A percentile compares a stretch with the other conserved stretches of the same genome.
These are phyloP conservation scores for Sporothrix protearum DNA, from an alignment of 2,329 filamentous ascomycete species.

Conservation along the genomic window DNA sequence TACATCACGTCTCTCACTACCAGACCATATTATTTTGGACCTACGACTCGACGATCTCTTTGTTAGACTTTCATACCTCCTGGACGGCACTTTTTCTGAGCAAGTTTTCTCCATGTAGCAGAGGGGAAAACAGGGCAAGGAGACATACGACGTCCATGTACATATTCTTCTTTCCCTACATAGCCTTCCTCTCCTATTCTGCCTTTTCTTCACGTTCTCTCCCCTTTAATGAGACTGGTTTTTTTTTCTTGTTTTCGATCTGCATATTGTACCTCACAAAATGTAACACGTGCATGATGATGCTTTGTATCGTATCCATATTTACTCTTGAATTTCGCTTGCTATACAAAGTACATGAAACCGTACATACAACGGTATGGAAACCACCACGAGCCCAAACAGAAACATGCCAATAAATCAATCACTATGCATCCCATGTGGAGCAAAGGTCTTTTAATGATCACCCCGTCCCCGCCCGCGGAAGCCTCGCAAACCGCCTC, in stretches of 20 bases:
- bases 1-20: not conserved
- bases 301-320: too few species aligned
- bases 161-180: not conserved
- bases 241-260: not conserved
- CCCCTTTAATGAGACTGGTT: conserved; percentile 17
- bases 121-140: not conserved
- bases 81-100: not conserved
- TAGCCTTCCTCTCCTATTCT: not conserved
- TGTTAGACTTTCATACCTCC: not conserved
- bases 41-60: not conserved
- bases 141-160: not conserved
- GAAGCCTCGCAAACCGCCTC: conserved; percentile 31
- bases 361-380: not conserved
- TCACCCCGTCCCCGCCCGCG: conserved; percentile 29
- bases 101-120: not conserved
- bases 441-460: not conserved
- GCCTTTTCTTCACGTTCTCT: conserved; percentile 10
- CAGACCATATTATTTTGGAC: not conserved
- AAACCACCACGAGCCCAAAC: not conserved
- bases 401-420: not conserved
- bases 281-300: too few species aligned
- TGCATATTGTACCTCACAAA: not conserved
- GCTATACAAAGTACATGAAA: not conserved
- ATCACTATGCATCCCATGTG: too few species aligned
- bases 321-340: not conserved